These are phyloP conservation scores for Prunus davidiana DNA, from an alignment of 306 rosid genomes.

Conservation along the genomic window DNA sequence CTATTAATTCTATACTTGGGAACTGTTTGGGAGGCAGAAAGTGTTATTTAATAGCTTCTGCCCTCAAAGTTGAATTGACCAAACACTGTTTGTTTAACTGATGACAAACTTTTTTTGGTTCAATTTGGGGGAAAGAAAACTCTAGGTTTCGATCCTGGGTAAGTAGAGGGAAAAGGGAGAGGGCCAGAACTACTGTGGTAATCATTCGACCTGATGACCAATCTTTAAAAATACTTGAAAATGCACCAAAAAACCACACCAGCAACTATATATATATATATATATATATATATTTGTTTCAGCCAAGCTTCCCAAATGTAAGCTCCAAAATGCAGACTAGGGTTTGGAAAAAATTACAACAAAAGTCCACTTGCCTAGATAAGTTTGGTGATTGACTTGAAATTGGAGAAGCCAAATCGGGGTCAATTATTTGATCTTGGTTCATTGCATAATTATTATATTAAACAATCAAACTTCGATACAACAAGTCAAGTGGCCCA, in stretches of 20 bases:
- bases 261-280: no score
- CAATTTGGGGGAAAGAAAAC: no score
- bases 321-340: not conserved
- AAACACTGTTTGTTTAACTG: not conserved
- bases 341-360: not conserved
- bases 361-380: not conserved
- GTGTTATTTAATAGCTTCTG: not conserved
- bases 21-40: slow-evolving; percentile 11
- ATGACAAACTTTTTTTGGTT: no score
- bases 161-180: no score
- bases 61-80: slow-evolving; percentile 26
- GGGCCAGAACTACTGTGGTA: no score
- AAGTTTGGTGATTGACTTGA: not conserved
- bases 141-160: no score
- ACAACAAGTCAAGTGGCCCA: not conserved
- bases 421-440: not conserved
- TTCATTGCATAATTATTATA: not conserved
- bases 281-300: no score
- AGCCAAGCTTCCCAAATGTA: not conserved
- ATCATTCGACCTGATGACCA: no score
- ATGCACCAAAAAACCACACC: not conserved
- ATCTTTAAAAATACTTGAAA: not conserved
- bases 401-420: not conserved
- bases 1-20: not conserved
- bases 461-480: not conserved